Conservation (phyloP, 2,329 filamentous ascomycete species). For the Nectriaceae sp. region DNA sequence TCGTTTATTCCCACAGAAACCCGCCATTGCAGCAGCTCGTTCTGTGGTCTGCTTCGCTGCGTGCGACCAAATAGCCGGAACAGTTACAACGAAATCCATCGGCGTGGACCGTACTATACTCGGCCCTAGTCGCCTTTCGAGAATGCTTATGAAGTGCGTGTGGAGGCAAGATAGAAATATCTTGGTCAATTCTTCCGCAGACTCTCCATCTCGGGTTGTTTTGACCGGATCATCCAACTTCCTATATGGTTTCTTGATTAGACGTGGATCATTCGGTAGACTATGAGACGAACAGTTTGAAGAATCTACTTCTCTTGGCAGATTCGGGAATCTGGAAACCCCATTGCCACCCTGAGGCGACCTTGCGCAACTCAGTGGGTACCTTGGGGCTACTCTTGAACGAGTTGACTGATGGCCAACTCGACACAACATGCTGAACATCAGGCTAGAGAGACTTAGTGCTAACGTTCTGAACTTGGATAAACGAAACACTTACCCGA, state of each 20-base stretch:
- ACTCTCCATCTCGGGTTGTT: conserved; percentile 34
- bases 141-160: conserved; percentile 47
- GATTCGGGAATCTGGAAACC: conserved; percentile 49
- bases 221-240: conserved; percentile 37
- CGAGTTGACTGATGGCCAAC: conserved; percentile 43
- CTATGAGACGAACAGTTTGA: conserved; percentile 48
- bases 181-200: conserved; percentile 37
- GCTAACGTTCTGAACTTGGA: conserved; percentile 2
- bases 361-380: conserved; percentile 49
- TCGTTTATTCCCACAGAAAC: conserved; percentile 41
- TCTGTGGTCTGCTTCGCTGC: conserved; percentile 53
- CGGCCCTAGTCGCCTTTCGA: conserved; percentile 44
- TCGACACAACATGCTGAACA: conserved; percentile 43
- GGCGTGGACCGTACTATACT: conserved; percentile 45
- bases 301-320: conserved; percentile 42
- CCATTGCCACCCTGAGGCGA: conserved; percentile 47
- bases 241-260: conserved; percentile 23
- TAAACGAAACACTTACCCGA: conserved; percentile 30
- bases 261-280: conserved; percentile 2
- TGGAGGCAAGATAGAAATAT: conserved; percentile 50
- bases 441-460: conserved; percentile 37
- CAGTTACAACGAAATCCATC: conserved; percentile 57
- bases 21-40: conserved; percentile 39
- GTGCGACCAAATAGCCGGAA: conserved; percentile 61
- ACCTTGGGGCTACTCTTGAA: conserved; percentile 45